Evolutionary conservation across 345 rosid species (phyloP).

Genomic region (Acer saccharum): DNA sequence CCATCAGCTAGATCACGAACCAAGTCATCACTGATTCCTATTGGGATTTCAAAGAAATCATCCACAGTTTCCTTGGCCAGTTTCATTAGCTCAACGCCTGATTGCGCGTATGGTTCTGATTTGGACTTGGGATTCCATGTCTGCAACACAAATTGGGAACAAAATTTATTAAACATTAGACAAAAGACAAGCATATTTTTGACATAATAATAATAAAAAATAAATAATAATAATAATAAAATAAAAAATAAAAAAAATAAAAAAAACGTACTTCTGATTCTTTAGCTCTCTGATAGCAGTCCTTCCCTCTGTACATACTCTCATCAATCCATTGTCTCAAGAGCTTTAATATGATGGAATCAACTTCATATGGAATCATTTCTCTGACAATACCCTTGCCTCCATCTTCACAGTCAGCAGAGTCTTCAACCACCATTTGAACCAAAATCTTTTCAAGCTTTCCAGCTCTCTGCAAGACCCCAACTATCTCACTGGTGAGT

Average conservation of each 20-base stretch:
- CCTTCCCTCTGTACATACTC: conserved; percentile 48
- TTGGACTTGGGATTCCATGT: conserved; percentile 97
- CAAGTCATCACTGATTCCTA: conserved; percentile 75
- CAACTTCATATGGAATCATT: conserved; percentile 91
- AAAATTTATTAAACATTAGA: neutral
- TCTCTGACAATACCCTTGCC: conserved; percentile 75
- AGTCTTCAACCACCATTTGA: conserved; percentile 88
- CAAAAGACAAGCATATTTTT: no score
- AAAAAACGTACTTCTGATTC: conserved; percentile 71
- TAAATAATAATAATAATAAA: neutral
- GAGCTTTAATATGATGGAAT: conserved; percentile 53
- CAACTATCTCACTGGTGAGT: conserved; percentile 56
- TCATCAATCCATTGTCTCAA: conserved; percentile 71
- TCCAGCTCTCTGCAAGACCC: conserved; percentile 73
- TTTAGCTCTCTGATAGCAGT: conserved; percentile 51
- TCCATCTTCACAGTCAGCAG: conserved; percentile 82
- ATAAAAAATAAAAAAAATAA: neutral
- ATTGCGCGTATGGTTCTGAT: conserved; percentile 82
- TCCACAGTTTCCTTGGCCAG: conserved; percentile 60
- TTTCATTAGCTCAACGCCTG: conserved; percentile 71
- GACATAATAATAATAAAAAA: neutral
- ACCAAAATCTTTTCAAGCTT: conserved; percentile 81
- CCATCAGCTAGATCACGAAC: conserved; percentile 76
- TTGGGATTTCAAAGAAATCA: conserved; percentile 83
- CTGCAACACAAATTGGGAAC: conserved; percentile 34